Base-by-base conservation (phyloP, 257 asterid species). In the Henckelia pumila region DNA sequence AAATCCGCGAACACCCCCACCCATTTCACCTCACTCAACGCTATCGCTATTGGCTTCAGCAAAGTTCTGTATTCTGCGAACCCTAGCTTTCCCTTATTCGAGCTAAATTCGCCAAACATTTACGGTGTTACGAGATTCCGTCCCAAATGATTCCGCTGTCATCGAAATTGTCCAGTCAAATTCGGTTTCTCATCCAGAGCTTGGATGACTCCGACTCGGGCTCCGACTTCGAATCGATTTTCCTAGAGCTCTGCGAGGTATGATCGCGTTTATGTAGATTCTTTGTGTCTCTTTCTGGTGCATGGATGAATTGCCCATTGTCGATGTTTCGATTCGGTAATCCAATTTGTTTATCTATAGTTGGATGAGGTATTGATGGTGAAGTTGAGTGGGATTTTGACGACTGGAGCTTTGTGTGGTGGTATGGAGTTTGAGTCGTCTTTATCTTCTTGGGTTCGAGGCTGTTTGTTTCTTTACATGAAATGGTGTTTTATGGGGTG, bases 191-290 rank as follows among this genome's bases (percentile, higher is more conserved):
- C 79, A 89, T 94, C 6, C 84, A 80, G 68, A 76, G 84, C 77
- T 66, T 91, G 87, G 79, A 78, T 37, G 96, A 84, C 71, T 84
- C 98, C 80, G 85, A 94, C 79, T 82, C 89, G 37, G 96, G 83
- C 74, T 84, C 98, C 79, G 85, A 94, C 80, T 82, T 87, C 56
- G 95, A 89, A 68, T 69, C 87, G 24, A 86, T 91, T 65, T 64
- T 87, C 61, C 83, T 80, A 47, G 95, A 91, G 61, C 95, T 94
- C 40, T 70, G 84, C 78, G 79, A 88, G 96, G 99, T 83, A 49
- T 52, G 35, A 14, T 10, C 37, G 6, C 16, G 22, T 70, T 28
- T 26, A 63, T 53, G 70, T 40, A 22, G 35, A n/a, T 3, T 25
- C 9, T 52, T 5, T 25, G 55, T 4, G 55, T 32, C 44, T 24